Base-by-base conservation (phyloP, 805 yeast genomes). In the Yarrowia porcina region DNA sequence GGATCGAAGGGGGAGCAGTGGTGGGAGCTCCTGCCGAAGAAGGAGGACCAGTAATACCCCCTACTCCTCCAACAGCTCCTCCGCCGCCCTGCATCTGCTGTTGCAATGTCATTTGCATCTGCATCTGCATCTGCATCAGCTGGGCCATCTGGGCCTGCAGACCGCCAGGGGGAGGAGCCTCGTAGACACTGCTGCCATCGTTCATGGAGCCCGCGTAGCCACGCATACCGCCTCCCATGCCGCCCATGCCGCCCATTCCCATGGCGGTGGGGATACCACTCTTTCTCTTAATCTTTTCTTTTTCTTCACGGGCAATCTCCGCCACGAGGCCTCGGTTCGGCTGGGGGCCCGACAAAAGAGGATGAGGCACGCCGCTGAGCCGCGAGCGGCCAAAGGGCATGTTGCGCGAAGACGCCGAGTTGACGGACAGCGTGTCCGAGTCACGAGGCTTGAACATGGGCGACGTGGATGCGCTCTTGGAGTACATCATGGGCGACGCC, bases 251-350 rank as follows among this genome's bases (percentile, higher is more conserved):
- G 28, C 30, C 39, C 13, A 49, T 4, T 1, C 36, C n/a, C 35
- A 28, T 18, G 36, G 36, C 52, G 3, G 35, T n/a, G n/a, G 39
- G 56, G 5, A 52, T 23, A 18, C 44, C 59, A 17, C 20, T 13
- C 33, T 67, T 56, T 38, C 78, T 67, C 17, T 72, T 68, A 23
- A 64, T 56, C 64, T 73, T 72, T 50, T 74, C 73, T 32, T 76
- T 76, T 63, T 76, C 77, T 57, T 75, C 79, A 1, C 71, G 68
- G 12, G 75, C 74, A 60, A 76, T 76, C 61, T 74, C 77, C 17
- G 74, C 77, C n/a, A 76, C 71, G 15, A 76, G 66, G 4, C 79
- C 79, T 3, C 79, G 70, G 15, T 64, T 63, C n/a, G 63, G 63
- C 44, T 32, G 42, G 13, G 61, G 49, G 4, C 61, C 61, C 2